Conservation (phyloP, 2,329 filamentous ascomycete species). For the Thelonectria discophora region DNA sequence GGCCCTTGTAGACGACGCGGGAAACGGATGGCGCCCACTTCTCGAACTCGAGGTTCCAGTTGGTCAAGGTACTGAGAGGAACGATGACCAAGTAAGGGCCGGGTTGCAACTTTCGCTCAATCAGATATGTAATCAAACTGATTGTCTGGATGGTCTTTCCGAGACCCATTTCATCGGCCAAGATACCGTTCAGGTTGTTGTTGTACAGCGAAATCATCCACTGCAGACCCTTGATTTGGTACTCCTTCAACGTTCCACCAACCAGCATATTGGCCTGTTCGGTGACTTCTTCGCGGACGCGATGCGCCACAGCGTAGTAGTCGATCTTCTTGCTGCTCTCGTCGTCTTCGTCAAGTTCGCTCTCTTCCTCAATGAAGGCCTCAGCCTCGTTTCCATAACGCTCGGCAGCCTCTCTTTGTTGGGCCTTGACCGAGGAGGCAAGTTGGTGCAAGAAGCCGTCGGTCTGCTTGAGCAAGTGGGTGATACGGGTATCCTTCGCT, state of each 20-base stretch:
- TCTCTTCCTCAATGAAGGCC: slow-evolving; percentile 67
- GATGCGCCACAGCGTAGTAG: slow-evolving; percentile 98
- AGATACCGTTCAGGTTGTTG: slow-evolving; percentile 98
- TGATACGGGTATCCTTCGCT: slow-evolving; percentile 99
- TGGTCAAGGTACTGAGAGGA: slow-evolving; percentile 93
- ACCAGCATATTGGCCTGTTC: slow-evolving; percentile 86
- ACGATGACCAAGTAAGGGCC: slow-evolving; percentile 97
- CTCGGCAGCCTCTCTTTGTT: slow-evolving; percentile 85
- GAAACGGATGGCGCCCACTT: slow-evolving; percentile 93
- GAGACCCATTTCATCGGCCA: slow-evolving; percentile 99
- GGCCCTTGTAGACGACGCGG: slow-evolving; percentile 96
- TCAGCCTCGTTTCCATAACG: slow-evolving; percentile 74
- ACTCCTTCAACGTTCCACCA: slow-evolving; percentile 93
- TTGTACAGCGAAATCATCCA: slow-evolving; percentile 99
- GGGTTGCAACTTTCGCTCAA: slow-evolving; percentile 91
- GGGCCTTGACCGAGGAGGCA: slow-evolving; percentile 90
- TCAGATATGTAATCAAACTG: slow-evolving; percentile 95
- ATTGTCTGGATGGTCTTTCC: slow-evolving; percentile 99
- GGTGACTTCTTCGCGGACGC: slow-evolving; percentile 90
- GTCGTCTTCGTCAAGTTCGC: slow-evolving; percentile 73
- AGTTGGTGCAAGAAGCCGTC: slow-evolving; percentile 97
- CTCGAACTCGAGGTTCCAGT: slow-evolving; percentile 98
- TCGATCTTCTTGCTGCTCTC: slow-evolving; percentile 85
- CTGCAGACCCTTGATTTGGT: slow-evolving; percentile 97
- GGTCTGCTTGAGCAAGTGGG: slow-evolving; percentile 94